Base-by-base conservation (phyloP, 2,329 filamentous ascomycete species). In the Paramyrothecium sp. region DNA sequence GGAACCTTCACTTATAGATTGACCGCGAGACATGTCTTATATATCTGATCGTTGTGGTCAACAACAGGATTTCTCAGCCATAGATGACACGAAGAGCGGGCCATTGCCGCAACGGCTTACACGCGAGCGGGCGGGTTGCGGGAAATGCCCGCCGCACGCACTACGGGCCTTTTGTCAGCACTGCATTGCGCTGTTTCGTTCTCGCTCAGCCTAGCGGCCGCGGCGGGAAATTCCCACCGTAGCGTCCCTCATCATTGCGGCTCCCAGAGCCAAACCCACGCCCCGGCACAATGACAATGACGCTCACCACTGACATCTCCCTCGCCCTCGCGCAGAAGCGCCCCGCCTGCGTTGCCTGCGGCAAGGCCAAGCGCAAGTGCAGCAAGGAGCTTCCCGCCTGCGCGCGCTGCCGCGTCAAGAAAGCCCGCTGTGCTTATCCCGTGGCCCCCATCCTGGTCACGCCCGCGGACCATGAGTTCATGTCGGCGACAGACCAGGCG, bases 311-410 rank as follows among this genome's bases (percentile, higher is more conserved):
- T 12, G 41, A 38, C 20, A 17, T 41, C 38, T 44, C 19, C 17
- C 26, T n/a, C 20, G 7, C n/a, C 7, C 22, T 12, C n/a, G 44
- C 46, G 26, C 46, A 49, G 47, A 55, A 55, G 46, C 23, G 47
- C 13, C 22, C 33, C 3, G 54, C 54, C n/a, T 55, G 54, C 21
- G 44, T 38, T 13, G 7, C 21, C 30, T 55, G 54, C 54, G 50
- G 23, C 30, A 52, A 52, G 48, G 33, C 54, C 2, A 55, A 55
- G 21, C 54, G 54, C 47, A 55, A 51, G 21, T 55, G 54, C 48
- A 51, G 20, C 20, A 55, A 51, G 48, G 46, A 55, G 16, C 33
- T n/a, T 19, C 54, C 54, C 19, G 48, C 54, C 33, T 55, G 54
- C 34, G 30, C 17, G 4, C 54, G 54, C 12, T 55, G 54, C 20